A percentile compares a stretch with the other conserved stretches of the same genome.
These are phyloP conservation scores for Neurospora africana DNA, from an alignment of 495 filamentous ascomycete genomes.

Conservation along the genomic window DNA sequence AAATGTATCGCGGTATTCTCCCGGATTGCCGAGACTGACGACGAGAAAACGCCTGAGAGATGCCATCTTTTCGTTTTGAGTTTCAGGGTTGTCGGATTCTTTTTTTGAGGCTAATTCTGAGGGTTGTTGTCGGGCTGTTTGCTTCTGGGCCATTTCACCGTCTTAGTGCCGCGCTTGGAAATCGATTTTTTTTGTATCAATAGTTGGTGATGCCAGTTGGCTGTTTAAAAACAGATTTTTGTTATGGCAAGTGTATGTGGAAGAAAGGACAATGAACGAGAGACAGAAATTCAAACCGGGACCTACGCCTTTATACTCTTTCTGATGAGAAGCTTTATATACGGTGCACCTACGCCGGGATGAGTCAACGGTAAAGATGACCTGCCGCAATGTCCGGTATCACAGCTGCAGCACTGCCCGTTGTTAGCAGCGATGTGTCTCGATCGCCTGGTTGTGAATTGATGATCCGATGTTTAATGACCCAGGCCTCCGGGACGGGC, in stretches of 20 bases:
- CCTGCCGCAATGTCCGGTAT: background rate
- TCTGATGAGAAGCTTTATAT: background rate
- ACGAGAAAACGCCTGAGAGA: conserved; percentile 34
- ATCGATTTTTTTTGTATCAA: background rate
- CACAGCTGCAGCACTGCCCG: background rate
- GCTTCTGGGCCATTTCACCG: background rate
- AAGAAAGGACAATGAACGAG: background rate
- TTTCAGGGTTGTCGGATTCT: background rate
- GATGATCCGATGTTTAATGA: background rate
- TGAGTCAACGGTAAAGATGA: conserved; percentile 6
- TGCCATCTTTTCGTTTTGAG: background rate
- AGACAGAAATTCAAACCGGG: conserved; percentile 3
- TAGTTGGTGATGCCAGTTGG: background rate
- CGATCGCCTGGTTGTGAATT: background rate
- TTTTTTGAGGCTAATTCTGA: background rate
- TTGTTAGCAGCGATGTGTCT: background rate
- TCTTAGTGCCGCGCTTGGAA: background rate
- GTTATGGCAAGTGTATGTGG: background rate
- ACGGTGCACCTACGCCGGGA: background rate
- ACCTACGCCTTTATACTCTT: conserved; percentile 1
- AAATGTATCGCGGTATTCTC: conserved; percentile 55
- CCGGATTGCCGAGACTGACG: conserved; percentile 36
- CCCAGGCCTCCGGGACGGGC: background rate
- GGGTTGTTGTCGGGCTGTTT: background rate
- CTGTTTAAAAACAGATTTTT: background rate